phyloP scores from a whole-genome alignment of 2,329 filamentous ascomycete species.

The Venturia pyrina region DNA sequence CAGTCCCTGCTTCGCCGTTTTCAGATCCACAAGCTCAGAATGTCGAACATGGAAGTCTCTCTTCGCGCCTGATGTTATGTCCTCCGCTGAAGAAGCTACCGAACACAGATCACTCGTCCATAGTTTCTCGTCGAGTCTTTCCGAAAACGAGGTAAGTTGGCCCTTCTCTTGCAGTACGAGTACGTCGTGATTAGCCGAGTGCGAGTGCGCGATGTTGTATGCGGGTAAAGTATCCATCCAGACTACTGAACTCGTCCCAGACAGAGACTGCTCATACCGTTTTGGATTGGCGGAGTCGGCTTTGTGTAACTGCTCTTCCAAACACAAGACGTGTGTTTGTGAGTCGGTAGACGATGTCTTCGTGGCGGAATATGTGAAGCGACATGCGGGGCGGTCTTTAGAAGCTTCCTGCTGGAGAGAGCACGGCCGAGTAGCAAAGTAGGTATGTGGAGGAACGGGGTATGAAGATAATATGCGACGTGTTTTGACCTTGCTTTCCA shows the following conservation, averaged over 20 bases:
- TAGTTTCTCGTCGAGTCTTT: slow-evolving; percentile 33
- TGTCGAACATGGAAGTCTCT: background rate
- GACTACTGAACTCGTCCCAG: slow-evolving; percentile 17
- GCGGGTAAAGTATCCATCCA: slow-evolving; percentile 25
- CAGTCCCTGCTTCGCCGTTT: slow-evolving; percentile 32
- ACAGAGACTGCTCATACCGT: slow-evolving; percentile 17
- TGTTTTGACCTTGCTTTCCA: slow-evolving; percentile 42
- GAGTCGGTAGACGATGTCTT: slow-evolving; percentile 33
- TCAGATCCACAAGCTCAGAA: slow-evolving; percentile 25
- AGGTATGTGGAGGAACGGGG: slow-evolving; percentile 49
- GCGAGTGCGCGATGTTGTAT: slow-evolving; percentile 15
- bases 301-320: slow-evolving; percentile 38
- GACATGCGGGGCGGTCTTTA: slow-evolving; percentile 33
- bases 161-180: slow-evolving; percentile 52
- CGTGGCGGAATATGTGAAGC: slow-evolving; percentile 47
- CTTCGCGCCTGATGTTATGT: background rate
- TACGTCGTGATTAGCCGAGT: slow-evolving; percentile 32
- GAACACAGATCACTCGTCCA: slow-evolving; percentile 23
- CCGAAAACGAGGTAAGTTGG: slow-evolving; percentile 50
- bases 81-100: slow-evolving; percentile 8
- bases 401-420: slow-evolving; percentile 45
- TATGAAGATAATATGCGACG: slow-evolving; percentile 51
- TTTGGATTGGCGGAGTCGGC: slow-evolving; percentile 20
- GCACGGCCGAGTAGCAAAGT: slow-evolving; percentile 46
- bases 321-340: slow-evolving; percentile 43